Conservation (phyloP, 2,329 filamentous ascomycete species). For the Trichoderma polysporum region DNA sequence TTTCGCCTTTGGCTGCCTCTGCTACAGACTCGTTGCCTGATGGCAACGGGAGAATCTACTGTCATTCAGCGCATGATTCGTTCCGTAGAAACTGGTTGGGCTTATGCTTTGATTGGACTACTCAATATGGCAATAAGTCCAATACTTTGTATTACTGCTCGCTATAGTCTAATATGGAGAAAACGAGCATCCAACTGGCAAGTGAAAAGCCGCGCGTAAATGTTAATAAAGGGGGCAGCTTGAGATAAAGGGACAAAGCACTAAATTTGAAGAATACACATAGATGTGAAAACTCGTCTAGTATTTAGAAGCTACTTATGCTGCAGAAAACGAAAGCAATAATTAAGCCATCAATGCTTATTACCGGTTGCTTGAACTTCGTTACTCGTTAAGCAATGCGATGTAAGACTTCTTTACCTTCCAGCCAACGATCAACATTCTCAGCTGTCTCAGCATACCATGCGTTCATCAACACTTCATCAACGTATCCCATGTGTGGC, state of each 20-base stretch:
- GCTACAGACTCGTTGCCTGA: background rate
- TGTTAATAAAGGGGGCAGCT: no score
- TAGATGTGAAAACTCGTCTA: no score
- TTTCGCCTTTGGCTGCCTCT: background rate
- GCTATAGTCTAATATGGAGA: background rate
- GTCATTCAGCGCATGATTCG: conserved; percentile 1
- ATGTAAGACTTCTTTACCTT: conserved; percentile 24
- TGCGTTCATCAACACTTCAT: conserved; percentile 59
- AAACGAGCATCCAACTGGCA: background rate
- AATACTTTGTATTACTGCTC: background rate
- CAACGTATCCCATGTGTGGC: conserved; percentile 74
- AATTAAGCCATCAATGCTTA: background rate
- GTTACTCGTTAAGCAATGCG: background rate
- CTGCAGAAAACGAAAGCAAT: background rate
- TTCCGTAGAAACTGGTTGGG: background rate
- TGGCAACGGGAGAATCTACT: background rate
- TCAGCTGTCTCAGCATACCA: conserved; percentile 69
- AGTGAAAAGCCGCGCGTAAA: background rate
- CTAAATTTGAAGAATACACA: background rate
- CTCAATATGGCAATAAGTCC: background rate
- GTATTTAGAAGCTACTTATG: background rate
- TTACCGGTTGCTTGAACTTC: no score
- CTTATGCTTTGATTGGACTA: background rate
- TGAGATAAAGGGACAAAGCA: background rate
- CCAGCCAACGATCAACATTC: conserved; percentile 57